Base-by-base conservation (phyloP, 2,329 filamentous ascomycete genomes). In the Calonectria montana region DNA sequence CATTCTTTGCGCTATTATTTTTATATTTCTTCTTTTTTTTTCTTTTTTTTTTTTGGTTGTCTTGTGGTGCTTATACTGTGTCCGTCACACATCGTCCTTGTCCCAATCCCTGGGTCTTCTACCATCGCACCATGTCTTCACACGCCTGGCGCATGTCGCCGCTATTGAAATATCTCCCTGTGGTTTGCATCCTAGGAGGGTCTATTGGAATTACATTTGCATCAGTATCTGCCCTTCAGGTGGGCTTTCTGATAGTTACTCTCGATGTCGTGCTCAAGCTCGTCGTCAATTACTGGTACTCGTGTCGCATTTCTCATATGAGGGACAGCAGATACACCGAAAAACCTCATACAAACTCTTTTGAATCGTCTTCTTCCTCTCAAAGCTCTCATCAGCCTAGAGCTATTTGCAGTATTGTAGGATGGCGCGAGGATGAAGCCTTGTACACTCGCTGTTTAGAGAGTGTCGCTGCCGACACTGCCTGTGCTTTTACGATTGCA, bases 221-320 rank as follows among this genome's bases (percentile, higher is more conserved):
- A 25, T 59, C 53, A 39, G 53, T 59, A 12, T 59, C 53, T 4
- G 53, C 53, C 16, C 35, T 59, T 3, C 31, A 59, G 37, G n/a
- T 59, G 13, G 53, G 53, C 21, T 59, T 59, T 25, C 53, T 59
- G 6, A 59, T 59, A 15, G 53, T 59, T 13, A 59, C 53, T 39
- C 31, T 59, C 25, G 53, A 59, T 39, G 53, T 59, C 3, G 35
- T 59, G 31, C 53, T 59, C 2, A 59, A 59, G 21, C n/a, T 59
- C 3, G 53, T 59, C n/a, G 53, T 59, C 35, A 59, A 59, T 23
- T 59, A 59, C 53, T 59, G 53, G 53, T 59, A 59, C 53, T 59
- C 53, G 2, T 21, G 35, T 15, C 53, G 53, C 53, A 25, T 59
- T 23, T 23, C 39, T 25, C 21, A 39, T 18, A 59, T 59, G 53